A percentile compares a stretch with the other conserved stretches of the same genome.
Evolutionary conservation across 164 flowering plant species (phyloP).

Genomic region (Protea cynaroides): DNA sequence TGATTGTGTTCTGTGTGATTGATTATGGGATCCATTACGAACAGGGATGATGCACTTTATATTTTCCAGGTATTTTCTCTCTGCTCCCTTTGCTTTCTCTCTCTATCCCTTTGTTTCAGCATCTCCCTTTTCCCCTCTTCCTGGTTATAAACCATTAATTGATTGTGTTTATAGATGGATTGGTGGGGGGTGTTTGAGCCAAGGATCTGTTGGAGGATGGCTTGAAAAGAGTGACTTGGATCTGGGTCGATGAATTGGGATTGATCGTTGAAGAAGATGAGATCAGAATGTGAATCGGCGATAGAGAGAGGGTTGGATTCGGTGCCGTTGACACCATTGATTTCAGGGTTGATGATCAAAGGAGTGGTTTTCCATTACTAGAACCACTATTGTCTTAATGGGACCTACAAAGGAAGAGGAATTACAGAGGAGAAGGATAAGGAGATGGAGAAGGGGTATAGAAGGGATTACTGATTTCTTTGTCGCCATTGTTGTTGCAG

Average conservation of each 20-base stretch:
- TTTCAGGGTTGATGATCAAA: slow-evolving; percentile 73
- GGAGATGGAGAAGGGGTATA: too few species aligned
- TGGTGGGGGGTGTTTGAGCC: slow-evolving; percentile 38
- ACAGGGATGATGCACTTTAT: too few species aligned
- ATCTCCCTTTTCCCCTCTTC: too few species aligned
- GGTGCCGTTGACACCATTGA: slow-evolving; percentile 74
- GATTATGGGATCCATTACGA: too few species aligned
- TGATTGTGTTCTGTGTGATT: too few species aligned
- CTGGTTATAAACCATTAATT: too few species aligned
- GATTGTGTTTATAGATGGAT: slow-evolving; percentile 62
- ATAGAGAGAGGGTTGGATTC: slow-evolving; percentile 44
- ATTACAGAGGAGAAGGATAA: slow-evolving; percentile 2
- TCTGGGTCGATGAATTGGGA: slow-evolving; percentile 68
- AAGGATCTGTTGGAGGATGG: slow-evolving; percentile 66
- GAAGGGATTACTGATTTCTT: neutral
- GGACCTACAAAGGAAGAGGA: slow-evolving; percentile 20
- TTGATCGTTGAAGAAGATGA: slow-evolving; percentile 32
- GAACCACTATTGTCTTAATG: slow-evolving; percentile 54
- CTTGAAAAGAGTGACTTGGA: slow-evolving; percentile 80
- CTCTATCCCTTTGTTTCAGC: too few species aligned
- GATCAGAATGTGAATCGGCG: slow-evolving; percentile 36
- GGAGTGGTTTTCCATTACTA: slow-evolving; percentile 79
- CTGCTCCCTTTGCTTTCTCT: too few species aligned
- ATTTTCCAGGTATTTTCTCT: too few species aligned
- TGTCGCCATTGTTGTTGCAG: neutral